Percentiles rank a stretch among this genome's conserved stretches.
phyloP scores from a whole-genome alignment of 2,329 filamentous ascomycete genomes.

The Lachnellula suecica region DNA sequence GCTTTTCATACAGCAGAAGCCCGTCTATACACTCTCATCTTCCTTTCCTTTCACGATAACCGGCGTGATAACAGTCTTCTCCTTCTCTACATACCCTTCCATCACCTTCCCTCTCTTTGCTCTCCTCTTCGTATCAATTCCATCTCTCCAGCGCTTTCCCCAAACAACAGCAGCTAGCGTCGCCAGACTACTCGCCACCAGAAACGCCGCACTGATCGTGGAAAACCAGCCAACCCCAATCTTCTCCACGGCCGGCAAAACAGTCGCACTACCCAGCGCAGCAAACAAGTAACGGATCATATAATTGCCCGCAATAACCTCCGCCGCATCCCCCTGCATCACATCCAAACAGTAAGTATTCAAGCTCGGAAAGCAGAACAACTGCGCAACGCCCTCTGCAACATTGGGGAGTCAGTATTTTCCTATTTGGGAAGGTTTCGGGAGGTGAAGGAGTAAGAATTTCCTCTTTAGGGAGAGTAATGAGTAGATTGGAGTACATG shows the following conservation, averaged over 20 bases:
- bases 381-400: constrained; percentile 71
- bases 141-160: constrained; percentile 38
- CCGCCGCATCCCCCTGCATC: constrained; percentile 68
- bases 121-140: constrained; percentile 49
- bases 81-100: constrained; percentile 1
- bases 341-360: constrained; percentile 85
- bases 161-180: constrained; percentile 24
- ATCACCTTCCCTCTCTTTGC: constrained; percentile 31
- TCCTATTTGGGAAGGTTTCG: no score
- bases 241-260: constrained; percentile 69
- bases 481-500: no score
- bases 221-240: constrained; percentile 83
- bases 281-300: constrained; percentile 75
- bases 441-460: no score
- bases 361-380: constrained; percentile 73
- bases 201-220: constrained; percentile 63
- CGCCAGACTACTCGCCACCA: constrained; percentile 38
- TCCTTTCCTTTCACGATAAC: constrained; percentile 10
- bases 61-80: not conserved
- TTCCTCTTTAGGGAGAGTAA: no score
- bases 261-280: constrained; percentile 67
- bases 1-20: no score
- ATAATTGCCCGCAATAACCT: constrained; percentile 81
- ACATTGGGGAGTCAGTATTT: no score
- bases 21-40: constrained; percentile 14